phyloP scores from a whole-genome alignment of 2,329 filamentous ascomycete species.

The Sclerotinia minor region DNA sequence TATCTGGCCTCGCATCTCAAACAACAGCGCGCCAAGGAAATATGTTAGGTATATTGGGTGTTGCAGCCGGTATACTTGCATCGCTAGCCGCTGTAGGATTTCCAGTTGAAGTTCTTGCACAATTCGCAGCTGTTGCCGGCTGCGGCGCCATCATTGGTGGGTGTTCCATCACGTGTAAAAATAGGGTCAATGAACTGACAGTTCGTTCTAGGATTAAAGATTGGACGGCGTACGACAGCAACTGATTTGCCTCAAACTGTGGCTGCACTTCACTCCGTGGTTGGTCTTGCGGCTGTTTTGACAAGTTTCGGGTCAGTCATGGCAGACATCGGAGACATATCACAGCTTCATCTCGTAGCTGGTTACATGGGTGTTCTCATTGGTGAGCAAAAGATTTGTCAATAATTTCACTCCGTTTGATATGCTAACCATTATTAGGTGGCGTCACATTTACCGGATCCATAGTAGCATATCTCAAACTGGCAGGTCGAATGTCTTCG shows the following conservation, averaged over 20 bases:
- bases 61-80: constrained; percentile 78
- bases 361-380: constrained; percentile 86
- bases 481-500: constrained; percentile 80
- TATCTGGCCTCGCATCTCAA: constrained; percentile 80
- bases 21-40: constrained; percentile 82
- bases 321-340: constrained; percentile 66
- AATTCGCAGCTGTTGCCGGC: constrained; percentile 75
- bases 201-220: constrained; percentile 57
- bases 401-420: background rate
- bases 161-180: constrained; percentile 22
- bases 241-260: constrained; percentile 88
- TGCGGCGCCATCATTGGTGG: constrained; percentile 65
- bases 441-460: constrained; percentile 91
- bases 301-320: constrained; percentile 88
- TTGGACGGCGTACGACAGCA: constrained; percentile 83
- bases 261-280: constrained; percentile 84
- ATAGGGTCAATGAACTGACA: background rate
- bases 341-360: constrained; percentile 79
- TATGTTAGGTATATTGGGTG: constrained; percentile 81
- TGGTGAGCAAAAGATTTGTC: constrained; percentile 46
- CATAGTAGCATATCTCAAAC: constrained; percentile 85
- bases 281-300: constrained; percentile 82
- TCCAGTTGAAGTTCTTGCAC: constrained; percentile 72
- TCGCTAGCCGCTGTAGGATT: constrained; percentile 82
- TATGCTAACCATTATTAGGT: constrained; percentile 42